Evolutionary conservation across 1,139 yeast species (phyloP).

Genomic region (Geotrichum restrictum): DNA sequence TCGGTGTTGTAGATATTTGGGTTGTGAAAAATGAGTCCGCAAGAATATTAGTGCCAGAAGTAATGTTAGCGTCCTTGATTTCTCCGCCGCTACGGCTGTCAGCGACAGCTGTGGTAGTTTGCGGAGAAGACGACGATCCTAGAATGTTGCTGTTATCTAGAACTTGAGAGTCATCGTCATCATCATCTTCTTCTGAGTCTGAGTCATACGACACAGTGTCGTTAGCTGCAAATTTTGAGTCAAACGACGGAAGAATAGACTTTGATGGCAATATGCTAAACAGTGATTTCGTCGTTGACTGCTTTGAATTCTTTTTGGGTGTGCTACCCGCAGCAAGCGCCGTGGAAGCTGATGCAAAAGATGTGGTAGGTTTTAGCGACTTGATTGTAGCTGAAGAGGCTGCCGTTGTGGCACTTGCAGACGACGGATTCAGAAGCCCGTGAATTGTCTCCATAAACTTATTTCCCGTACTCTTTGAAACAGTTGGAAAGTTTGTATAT

Average conservation of each 20-base stretch:
- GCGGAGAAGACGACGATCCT: background rate
- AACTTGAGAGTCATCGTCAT: background rate
- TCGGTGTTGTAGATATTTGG: background rate
- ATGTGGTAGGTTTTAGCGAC: slow-evolving; percentile 4
- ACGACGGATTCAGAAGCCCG: slow-evolving; percentile 2
- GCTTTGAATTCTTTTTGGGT: background rate
- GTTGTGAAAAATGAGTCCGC: background rate
- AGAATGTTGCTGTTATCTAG: background rate
- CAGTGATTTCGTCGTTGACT: slow-evolving; percentile 8
- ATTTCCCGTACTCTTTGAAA: slow-evolving; percentile 7
- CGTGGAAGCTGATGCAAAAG: slow-evolving; percentile 1
- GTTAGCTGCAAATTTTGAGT: background rate
- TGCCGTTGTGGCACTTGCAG: slow-evolving; percentile 5
- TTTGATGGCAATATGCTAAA: slow-evolving; percentile 19
- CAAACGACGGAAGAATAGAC: slow-evolving; percentile 13
- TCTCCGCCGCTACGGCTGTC: background rate
- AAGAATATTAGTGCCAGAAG: background rate
- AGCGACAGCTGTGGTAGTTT: no score
- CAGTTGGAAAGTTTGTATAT: slow-evolving; percentile 36
- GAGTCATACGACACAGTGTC: slow-evolving; percentile 8
- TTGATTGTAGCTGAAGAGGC: background rate
- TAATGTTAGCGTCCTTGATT: background rate
- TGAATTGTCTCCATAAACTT: slow-evolving; percentile 11
- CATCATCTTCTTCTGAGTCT: slow-evolving; percentile 4
- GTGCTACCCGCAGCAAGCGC: background rate